Evolutionary conservation across 306 rosid species (phyloP).

Genomic region (Lithocarpus polystachyus): DNA sequence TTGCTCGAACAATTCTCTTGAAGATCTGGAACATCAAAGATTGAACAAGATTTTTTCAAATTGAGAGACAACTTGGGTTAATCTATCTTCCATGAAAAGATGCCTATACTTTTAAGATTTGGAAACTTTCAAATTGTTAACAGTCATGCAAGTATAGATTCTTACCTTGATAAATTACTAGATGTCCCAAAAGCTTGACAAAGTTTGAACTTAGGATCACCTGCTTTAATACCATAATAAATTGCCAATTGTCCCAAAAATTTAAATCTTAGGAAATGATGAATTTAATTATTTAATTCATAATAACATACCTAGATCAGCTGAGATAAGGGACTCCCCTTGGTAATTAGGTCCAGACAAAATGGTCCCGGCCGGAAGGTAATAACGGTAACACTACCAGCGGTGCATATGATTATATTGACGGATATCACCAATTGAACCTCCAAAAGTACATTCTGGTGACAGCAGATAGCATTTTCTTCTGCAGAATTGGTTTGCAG

Average conservation of each 20-base stretch:
- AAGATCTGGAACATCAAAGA: slow-evolving; percentile 43
- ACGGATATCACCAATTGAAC: slow-evolving; percentile 55
- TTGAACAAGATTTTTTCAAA: background rate
- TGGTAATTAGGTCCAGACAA: slow-evolving; percentile 89
- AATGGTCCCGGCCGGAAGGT: slow-evolving; percentile 57
- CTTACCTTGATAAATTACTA: slow-evolving; percentile 59
- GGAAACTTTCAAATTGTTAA: background rate
- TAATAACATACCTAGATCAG: slow-evolving; percentile 7
- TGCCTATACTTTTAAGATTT: background rate
- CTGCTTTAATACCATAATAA: too few relatives aligned
- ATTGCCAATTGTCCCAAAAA: too few relatives aligned
- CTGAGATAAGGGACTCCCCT: slow-evolving; percentile 71
- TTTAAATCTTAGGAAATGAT: too few relatives aligned
- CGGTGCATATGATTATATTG: slow-evolving; percentile 79
- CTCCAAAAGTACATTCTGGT: slow-evolving; percentile 68
- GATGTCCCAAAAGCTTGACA: too few relatives aligned
- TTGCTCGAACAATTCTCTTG: slow-evolving; percentile 71
- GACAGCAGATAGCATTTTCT: slow-evolving; percentile 83
- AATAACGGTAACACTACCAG: slow-evolving; percentile 93
- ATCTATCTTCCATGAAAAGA: background rate
- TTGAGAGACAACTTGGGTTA: background rate
- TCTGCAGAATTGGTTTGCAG: slow-evolving; percentile 84
- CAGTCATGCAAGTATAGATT: background rate
- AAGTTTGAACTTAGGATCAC: too few relatives aligned
- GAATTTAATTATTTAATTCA: too few relatives aligned